Evolutionary conservation across 2,329 filamentous ascomycete species (phyloP), one percentile per base, ranked within the genome.

Genomic region (Metarhizium guizhouense): DNA sequence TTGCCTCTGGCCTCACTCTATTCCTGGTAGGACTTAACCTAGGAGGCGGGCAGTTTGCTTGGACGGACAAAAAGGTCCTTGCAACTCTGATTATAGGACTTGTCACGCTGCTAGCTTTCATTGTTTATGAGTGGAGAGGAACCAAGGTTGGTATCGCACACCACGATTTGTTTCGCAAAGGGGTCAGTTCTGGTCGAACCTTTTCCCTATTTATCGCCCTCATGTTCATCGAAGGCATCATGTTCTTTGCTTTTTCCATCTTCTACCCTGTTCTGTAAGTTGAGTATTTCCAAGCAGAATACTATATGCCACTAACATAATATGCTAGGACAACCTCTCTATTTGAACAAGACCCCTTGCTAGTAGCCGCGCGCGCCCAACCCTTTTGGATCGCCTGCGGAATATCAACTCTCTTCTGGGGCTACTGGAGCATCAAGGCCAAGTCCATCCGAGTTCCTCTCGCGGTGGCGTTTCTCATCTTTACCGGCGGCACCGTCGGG

Each of bases 211-310:
- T 25, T 4, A 25, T 51, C 16, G 47, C n/a, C n/a, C 47, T 55
- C 30, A 51, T 55, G 14, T 51, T 55, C 47, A 30, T 55, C 34
- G 53, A 55, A 51, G 53, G 53, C 14, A 34, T 51, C 20, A 38
- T 55, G 34, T 36, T 55, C 6, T 55, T 55, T 29, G 29, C 53
- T 25, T 51, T 40, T 18, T 18, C 43, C 45, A 51, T 55, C 34
- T 55, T 55, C 47, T 55, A 55, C 40, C 53, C 53, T 11, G 29
- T 51, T 11, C 20, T 55, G 53, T 55, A 51, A 55, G 53, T 55
- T 51, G 29, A 38, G 36, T 43, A 51, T 51, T 34, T 32, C 53
- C 45, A 47, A 25, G 25, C 25, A 25, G 53, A 20, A 45, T 55
- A 13, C 53, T 51, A 29, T 25, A 25, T 25, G 25, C 25, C 25